phyloP scores from a whole-genome alignment of 2,329 filamentous ascomycete species.

The Pseudogymnoascus sp. region DNA sequence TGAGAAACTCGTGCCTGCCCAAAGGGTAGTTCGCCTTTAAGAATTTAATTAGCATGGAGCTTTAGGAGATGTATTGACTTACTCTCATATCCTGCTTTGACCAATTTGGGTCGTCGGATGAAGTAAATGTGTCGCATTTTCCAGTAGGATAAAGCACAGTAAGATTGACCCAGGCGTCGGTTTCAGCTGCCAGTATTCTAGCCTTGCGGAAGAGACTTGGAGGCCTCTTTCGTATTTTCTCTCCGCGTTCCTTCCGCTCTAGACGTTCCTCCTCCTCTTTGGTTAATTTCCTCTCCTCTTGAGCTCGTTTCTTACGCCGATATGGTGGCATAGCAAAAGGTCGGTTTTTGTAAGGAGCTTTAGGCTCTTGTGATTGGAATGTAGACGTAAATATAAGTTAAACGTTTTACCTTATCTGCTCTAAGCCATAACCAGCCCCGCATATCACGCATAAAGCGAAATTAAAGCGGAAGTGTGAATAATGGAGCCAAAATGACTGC shows the following conservation, averaged over 20 bases:
- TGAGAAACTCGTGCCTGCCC: conserved; percentile 13
- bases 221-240: conserved; percentile 19
- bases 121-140: neutral
- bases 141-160: conserved; percentile 15
- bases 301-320: neutral
- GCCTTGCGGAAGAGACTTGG: conserved; percentile 16
- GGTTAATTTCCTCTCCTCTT: neutral
- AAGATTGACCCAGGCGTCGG: neutral
- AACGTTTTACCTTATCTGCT: neutral
- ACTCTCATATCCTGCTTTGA: conserved; percentile 13
- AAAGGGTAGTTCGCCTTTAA: conserved; percentile 12
- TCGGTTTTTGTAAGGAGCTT: neutral
- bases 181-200: neutral
- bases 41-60: neutral
- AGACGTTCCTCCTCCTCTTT: too few species aligned
- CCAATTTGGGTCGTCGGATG: neutral
- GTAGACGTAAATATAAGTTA: neutral
- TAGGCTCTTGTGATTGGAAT: neutral
- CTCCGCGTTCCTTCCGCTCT: conserved; percentile 17
- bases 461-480: neutral
- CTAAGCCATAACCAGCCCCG: neutral
- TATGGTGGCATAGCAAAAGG: conserved; percentile 1
- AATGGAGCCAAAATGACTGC: neutral
- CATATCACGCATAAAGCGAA: neutral
- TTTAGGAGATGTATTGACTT: conserved; percentile 3